phyloP scores from a whole-genome alignment of 257 asterid species.

The Solanum piurae region DNA sequence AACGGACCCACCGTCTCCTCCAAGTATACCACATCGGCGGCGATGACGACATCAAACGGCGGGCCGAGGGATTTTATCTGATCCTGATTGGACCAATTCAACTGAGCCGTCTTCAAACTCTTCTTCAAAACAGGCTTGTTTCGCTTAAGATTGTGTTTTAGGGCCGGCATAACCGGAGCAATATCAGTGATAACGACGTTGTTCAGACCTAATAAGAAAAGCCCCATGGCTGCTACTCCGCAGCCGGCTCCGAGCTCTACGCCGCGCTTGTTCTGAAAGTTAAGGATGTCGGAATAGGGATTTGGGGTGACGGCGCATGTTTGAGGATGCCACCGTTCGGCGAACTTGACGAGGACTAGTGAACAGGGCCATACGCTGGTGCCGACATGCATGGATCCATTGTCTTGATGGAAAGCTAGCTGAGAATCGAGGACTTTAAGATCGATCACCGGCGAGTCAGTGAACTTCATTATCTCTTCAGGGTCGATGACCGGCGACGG shows the following conservation, averaged over 20 bases:
- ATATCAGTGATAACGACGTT: conserved; percentile 76
- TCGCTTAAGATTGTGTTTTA: conserved; percentile 68
- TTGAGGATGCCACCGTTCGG: conserved; percentile 80
- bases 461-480: conserved; percentile 57
- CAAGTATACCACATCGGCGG: conserved; percentile 84
- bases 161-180: conserved; percentile 94
- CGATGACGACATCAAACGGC: conserved; percentile 72
- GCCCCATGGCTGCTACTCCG: conserved; percentile 81
- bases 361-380: conserved; percentile 99
- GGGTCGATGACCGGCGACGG: conserved; percentile 68
- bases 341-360: conserved; percentile 76
- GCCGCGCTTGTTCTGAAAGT: conserved; percentile 60
- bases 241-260: conserved; percentile 90
- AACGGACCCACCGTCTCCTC: conserved; percentile 78
- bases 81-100: conserved; percentile 70
- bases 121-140: conserved; percentile 63
- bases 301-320: conserved; percentile 28
- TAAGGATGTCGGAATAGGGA: conserved; percentile 66
- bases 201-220: conserved; percentile 61
- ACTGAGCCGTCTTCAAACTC: conserved; percentile 45
- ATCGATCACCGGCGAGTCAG: conserved; percentile 78
- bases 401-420: conserved; percentile 85
- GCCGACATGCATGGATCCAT: conserved; percentile 93
- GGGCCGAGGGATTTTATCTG: conserved; percentile 44
- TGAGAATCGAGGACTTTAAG: conserved; percentile 40